Conservation (phyloP, 202 grass and related monocot genomes). For the Setaria viridis region DNA sequence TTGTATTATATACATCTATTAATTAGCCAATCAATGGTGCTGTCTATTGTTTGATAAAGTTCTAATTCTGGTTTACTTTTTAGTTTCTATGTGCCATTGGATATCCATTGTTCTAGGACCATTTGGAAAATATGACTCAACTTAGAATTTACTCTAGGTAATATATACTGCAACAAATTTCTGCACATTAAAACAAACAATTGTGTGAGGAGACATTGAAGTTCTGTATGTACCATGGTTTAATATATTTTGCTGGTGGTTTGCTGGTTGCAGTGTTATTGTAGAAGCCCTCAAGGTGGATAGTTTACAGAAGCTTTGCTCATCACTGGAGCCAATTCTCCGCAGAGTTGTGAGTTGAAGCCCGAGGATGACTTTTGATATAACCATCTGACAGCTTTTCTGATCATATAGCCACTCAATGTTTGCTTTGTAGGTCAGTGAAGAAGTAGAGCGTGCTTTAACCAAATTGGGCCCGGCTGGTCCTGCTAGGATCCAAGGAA, state of each 20-base stretch:
- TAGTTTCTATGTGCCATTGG: background rate
- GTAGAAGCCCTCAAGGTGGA: slow-evolving; percentile 88
- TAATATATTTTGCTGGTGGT: slow-evolving; percentile 18
- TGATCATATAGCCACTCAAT: slow-evolving; percentile 10
- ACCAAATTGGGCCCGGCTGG: slow-evolving; percentile 69
- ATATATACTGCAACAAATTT: slow-evolving; percentile 2
- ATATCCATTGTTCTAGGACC: slow-evolving; percentile 22
- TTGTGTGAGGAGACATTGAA: background rate
- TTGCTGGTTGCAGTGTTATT: slow-evolving; percentile 72
- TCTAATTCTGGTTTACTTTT: background rate
- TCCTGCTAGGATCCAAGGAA: slow-evolving; percentile 84
- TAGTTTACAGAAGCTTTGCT: slow-evolving; percentile 88
- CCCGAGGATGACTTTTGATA: slow-evolving; percentile 8
- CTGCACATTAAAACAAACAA: background rate
- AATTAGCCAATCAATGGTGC: background rate
- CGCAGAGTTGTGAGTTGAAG: slow-evolving; percentile 79
- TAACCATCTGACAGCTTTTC: slow-evolving; percentile 33
- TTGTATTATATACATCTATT: background rate
- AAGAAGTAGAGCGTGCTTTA: slow-evolving; percentile 97
- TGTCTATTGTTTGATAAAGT: background rate
- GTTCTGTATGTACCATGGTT: background rate
- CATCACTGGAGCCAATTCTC: slow-evolving; percentile 89
- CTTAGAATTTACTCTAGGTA: background rate
- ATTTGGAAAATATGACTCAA: slow-evolving; percentile 22
- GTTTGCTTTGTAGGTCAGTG: slow-evolving; percentile 79